Conservation (phyloP, 2,329 filamentous ascomycete genomes). For the Colletotrichum sp. region DNA sequence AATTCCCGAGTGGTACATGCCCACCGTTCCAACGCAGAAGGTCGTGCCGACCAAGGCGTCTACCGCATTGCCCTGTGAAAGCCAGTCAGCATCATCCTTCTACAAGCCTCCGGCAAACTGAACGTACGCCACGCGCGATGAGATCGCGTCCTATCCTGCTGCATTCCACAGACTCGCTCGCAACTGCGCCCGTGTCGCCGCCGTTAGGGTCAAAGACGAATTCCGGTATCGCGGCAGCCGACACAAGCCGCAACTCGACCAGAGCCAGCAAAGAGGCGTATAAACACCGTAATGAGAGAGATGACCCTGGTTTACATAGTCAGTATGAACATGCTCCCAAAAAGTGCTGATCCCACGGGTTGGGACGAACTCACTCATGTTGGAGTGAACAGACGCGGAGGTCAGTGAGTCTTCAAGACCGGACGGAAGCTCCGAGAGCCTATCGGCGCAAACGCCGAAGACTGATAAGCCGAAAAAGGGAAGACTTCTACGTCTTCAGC, state of each 20-base stretch:
- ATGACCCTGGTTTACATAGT: background rate
- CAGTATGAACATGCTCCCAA: background rate
- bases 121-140: constrained; percentile 54
- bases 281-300: background rate
- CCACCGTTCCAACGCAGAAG: constrained; percentile 77
- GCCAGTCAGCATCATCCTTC: background rate
- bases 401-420: background rate
- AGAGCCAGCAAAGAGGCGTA: background rate
- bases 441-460: constrained; percentile 6
- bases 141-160: constrained; percentile 72
- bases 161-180: constrained; percentile 73
- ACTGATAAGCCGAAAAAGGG: background rate
- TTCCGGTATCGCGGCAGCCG: constrained; percentile 12
- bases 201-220: constrained; percentile 23
- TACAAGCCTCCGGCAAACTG: background rate
- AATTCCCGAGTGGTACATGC: constrained; percentile 82
- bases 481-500: background rate
- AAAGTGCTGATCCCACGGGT: background rate
- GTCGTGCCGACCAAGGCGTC: constrained; percentile 78
- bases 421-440: constrained; percentile 9
- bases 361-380: constrained; percentile 22
- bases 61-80: constrained; percentile 70
- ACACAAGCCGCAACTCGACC: background rate
- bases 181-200: constrained; percentile 64
- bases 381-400: background rate